Base-by-base conservation (phyloP, 208 protist genomes). In the Crithidia mellificae region DNA sequence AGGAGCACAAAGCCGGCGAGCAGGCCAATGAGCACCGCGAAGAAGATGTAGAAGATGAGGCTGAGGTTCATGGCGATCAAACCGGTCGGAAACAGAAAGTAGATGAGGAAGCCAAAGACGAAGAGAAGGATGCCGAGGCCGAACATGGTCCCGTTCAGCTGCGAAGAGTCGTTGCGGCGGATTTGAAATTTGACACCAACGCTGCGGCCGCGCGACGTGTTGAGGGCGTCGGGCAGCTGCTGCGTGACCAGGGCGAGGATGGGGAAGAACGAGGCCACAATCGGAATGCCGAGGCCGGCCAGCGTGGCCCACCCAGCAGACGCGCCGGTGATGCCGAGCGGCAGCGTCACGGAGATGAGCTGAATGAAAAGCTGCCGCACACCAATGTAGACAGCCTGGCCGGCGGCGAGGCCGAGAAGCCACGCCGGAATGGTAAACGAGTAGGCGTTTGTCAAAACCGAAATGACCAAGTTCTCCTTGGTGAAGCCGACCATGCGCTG, bases 1-100 rank as follows among this genome's bases (percentile, higher is more conserved):
- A 99, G 72, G 17, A 98, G 32, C 9, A 96, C 80, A 3, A 98
- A 57, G 12, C 97, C 97, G 11, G 88, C 72, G 6, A 98, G 66
- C 78, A 98, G 88, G n/a, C 76, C 81, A 51, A 98, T 61, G 6
- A 99, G 66, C 6, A 98, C 56, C 24, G 70, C 75, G 52, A 99
- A 96, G 80, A 98, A 98, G 66, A 99, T 95, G 77, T 95, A 93
- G 24, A 98, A 85, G 34, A 99, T 68, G 2, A 98, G 66, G 20
- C 46, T 51, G 2, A 98, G 64, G 59, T 98, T 93, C 59, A 92
- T 83, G 9, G 70, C 68, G 11, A 98, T 38, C 0, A 98, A 52
- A 0, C 80, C 73, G 24, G 93, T 78, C 24, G 97, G 97, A 22
- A 99, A 88, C 9, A 98, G 41, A 66, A 97, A 98, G 79, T 98